Evolutionary conservation across 2,329 filamentous ascomycete species (phyloP), one percentile per base, ranked within the genome.

Genomic region (Fusarium nisikadoi): DNA sequence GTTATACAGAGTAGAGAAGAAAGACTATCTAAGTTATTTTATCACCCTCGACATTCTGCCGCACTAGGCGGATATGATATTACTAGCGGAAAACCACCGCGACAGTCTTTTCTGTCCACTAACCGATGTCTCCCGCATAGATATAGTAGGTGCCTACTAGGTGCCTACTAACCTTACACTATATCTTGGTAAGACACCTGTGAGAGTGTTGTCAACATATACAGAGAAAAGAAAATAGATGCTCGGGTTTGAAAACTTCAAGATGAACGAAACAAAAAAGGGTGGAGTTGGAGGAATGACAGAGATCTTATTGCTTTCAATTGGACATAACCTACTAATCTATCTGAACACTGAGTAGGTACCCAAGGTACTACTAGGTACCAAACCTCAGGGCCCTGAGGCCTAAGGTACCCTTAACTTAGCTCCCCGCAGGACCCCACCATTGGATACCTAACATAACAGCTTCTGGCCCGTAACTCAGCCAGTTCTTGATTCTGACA

Each of bases 351-450:
- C 17, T 25, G 20, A 20, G 43, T 25, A 25, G 23, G 23, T 25
- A 25, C 23, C 23, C 23, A 25, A 25, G 23, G 23, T 25, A 25
- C 23, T n/a, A n/a, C n/a, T n/a, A n/a, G n/a, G n/a, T 19, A 45
- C 42, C 42, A 11, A 25, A 25, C 41, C 20, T 29, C 43, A 46
- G 25, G 43, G 27, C 27, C 43, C 23, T 25, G 16, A 17, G 31
- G 42, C 33, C 33, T 16, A 33, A 42, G 14, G n/a, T 42, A 17
- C 27, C n/a, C 41, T 42, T 42, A 10, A 27, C 42, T 12, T 16
- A 66, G 63, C 61, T 65, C 50, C 64, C 46, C 41, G 35, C 64
- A 27, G 41, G 23, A 64, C 65, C 33, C 53, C 60, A 65, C 55
- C 20, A 53, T 52, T 36, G 33, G 19, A 20, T 52, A 25, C 23